phyloP scores from a whole-genome alignment of 805 yeast genomes.

The Myxozyma nipponensis region DNA sequence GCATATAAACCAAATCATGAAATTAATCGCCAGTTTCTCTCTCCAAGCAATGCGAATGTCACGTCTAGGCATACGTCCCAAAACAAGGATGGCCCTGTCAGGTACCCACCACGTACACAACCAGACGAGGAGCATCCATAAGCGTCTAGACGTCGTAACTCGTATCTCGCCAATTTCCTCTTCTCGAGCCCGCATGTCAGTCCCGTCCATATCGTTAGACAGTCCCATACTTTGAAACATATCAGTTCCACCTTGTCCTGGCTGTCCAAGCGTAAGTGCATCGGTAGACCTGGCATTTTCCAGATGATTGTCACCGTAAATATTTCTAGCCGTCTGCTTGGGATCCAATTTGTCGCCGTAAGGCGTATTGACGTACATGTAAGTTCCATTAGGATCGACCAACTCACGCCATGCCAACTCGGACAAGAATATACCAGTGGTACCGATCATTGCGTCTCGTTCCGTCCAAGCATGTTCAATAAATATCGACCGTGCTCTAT shows the following conservation, averaged over 20 bases:
- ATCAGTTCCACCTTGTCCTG: slow-evolving; percentile 31
- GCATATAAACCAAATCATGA: slow-evolving; percentile 43
- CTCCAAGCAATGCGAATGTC: slow-evolving; percentile 44
- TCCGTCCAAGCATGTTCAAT: slow-evolving; percentile 36
- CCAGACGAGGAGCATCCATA: slow-evolving; percentile 41
- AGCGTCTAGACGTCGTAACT: slow-evolving; percentile 34
- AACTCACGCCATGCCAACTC: slow-evolving; percentile 42
- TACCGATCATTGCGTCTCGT: slow-evolving; percentile 40
- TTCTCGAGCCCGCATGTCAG: slow-evolving; percentile 36
- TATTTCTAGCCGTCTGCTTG: slow-evolving; percentile 21
- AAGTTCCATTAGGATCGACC: slow-evolving; percentile 37
- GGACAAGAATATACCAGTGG: slow-evolving; percentile 42
- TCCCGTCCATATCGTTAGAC: slow-evolving; percentile 35
- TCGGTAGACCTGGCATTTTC: slow-evolving; percentile 28
- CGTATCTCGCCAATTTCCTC: slow-evolving; percentile 32
- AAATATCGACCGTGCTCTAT: slow-evolving; percentile 34
- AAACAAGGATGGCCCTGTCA: slow-evolving; percentile 33
- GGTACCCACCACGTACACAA: slow-evolving; percentile 43
- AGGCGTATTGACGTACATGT: slow-evolving; percentile 4
- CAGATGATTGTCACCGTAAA: slow-evolving; percentile 30
- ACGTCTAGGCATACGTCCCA: slow-evolving; percentile 36
- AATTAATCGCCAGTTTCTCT: slow-evolving; percentile 43
- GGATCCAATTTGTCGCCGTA: slow-evolving; percentile 8
- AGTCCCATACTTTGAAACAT: slow-evolving; percentile 38
- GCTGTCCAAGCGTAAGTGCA: slow-evolving; percentile 12